Percentiles rank a stretch among this genome's conserved stretches.
phyloP scores from a whole-genome alignment of 2,329 filamentous ascomycete species.

The Beauveria scarabaeidicola region DNA sequence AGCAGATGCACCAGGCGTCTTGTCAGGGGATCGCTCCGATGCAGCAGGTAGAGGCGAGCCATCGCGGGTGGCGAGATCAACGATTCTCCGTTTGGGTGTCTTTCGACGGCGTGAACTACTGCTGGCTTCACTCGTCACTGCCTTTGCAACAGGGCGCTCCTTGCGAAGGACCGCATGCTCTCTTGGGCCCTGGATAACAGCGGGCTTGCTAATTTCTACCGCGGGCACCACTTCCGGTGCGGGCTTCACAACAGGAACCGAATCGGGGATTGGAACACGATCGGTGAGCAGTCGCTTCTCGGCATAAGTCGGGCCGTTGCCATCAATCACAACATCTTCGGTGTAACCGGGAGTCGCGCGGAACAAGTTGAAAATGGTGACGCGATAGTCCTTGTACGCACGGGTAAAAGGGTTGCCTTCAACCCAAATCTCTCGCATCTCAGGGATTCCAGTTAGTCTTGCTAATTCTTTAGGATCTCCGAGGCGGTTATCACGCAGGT shows the following conservation, averaged over 20 bases:
- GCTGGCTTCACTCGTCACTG: constrained; percentile 49
- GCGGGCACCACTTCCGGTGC: constrained; percentile 52
- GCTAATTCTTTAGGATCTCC: constrained; percentile 89
- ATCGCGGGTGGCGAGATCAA: constrained; percentile 53
- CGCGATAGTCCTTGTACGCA: constrained; percentile 74
- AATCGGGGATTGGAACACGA: constrained; percentile 65
- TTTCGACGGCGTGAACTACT: constrained; percentile 50
- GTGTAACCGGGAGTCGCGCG: constrained; percentile 80
- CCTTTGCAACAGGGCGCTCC: constrained; percentile 44
- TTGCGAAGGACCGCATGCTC: constrained; percentile 50
- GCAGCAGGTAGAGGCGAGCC: constrained; percentile 21
- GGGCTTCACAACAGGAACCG: constrained; percentile 70
- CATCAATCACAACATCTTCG: constrained; percentile 85
- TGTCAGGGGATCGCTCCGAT: constrained; percentile 18
- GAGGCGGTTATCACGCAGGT: constrained; percentile 82
- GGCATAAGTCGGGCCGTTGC: constrained; percentile 69
- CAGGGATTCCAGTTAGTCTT: constrained; percentile 79
- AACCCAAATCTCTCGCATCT: constrained; percentile 88
- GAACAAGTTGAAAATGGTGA: constrained; percentile 95
- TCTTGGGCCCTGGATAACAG: constrained; percentile 44
- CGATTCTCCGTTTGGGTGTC: constrained; percentile 54
- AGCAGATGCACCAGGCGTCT: neutral
- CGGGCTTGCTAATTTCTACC: constrained; percentile 59
- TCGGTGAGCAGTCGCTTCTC: constrained; percentile 82
- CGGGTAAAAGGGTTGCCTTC: constrained; percentile 86